These are phyloP conservation scores for Heteromeles arbutifolia DNA, from an alignment of 306 rosid genomes.

Conservation along the genomic window DNA sequence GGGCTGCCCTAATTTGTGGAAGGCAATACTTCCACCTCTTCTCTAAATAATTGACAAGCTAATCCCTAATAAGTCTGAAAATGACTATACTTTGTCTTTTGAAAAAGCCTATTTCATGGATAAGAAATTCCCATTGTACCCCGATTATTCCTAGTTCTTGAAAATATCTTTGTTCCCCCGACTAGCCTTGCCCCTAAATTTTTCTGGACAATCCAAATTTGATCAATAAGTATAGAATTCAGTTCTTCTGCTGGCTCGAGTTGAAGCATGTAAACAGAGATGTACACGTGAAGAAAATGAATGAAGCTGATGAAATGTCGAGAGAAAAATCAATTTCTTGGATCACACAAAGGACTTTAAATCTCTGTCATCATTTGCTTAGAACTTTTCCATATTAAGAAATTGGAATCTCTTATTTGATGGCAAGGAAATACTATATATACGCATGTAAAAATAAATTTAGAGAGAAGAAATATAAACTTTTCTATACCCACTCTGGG, in stretches of 20 bases:
- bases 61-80: constrained; percentile 15
- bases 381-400: constrained; percentile 13
- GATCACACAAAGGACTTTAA: not conserved
- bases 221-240: not conserved
- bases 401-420: constrained; percentile 16
- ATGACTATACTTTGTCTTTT: constrained; percentile 17
- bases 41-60: constrained; percentile 7
- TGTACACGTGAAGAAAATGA: not conserved
- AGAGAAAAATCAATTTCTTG: constrained; percentile 9
- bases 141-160: not conserved
- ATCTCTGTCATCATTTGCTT: not conserved
- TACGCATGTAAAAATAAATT: not conserved
- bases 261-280: not conserved
- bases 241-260: not conserved
- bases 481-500: not conserved
- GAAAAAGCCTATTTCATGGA: not conserved
- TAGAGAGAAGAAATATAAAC: not conserved
- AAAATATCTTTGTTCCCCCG: not conserved
- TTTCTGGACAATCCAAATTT: constrained; percentile 11
- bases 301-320: not conserved
- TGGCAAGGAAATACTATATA: not conserved
- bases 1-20: constrained; percentile 26
- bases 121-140: constrained; percentile 37
- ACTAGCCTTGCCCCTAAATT: not conserved
- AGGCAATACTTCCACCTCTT: constrained; percentile 24